Evolutionary conservation across 805 yeast genomes (phyloP).

Genomic region (Diddensiella santjacobensis): DNA sequence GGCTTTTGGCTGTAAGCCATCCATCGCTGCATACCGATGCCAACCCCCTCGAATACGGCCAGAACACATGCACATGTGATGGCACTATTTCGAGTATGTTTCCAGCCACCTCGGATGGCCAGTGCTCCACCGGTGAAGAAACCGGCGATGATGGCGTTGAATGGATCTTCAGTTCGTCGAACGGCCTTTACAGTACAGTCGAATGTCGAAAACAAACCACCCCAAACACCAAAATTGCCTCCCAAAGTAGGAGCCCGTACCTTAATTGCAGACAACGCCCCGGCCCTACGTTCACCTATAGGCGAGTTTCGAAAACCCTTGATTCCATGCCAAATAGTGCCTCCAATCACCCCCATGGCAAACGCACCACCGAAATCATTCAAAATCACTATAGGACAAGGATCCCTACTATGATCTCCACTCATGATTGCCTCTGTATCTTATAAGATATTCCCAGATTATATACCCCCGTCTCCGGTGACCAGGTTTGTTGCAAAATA

Average conservation of each 20-base stretch:
- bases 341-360: constrained; percentile 98
- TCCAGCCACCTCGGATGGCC: constrained; percentile 98
- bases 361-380: constrained; percentile 99
- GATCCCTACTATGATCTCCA: constrained; percentile 98
- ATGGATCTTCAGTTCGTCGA: constrained; percentile 96
- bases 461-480: not conserved
- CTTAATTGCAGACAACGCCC: constrained; percentile 85
- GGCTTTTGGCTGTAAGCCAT: constrained; percentile 82
- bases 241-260: constrained; percentile 98
- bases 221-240: constrained; percentile 99
- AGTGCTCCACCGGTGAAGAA: constrained; percentile 97
- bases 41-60: constrained; percentile 98
- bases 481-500: not conserved
- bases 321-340: constrained; percentile 97
- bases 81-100: constrained; percentile 92
- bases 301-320: constrained; percentile 99
- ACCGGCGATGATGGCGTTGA: constrained; percentile 97
- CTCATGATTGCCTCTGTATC: constrained; percentile 38
- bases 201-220: constrained; percentile 92
- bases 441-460: too few relatives aligned
- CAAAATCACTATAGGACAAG: constrained; percentile 94
- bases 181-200: constrained; percentile 95
- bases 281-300: constrained; percentile 84
- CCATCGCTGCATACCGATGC: constrained; percentile 88
- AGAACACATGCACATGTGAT: constrained; percentile 95